Evolutionary conservation across 1,139 yeast species (phyloP), one percentile per base, ranked within the genome.

Genomic region (Yamadazyma atmosphaerica): DNA sequence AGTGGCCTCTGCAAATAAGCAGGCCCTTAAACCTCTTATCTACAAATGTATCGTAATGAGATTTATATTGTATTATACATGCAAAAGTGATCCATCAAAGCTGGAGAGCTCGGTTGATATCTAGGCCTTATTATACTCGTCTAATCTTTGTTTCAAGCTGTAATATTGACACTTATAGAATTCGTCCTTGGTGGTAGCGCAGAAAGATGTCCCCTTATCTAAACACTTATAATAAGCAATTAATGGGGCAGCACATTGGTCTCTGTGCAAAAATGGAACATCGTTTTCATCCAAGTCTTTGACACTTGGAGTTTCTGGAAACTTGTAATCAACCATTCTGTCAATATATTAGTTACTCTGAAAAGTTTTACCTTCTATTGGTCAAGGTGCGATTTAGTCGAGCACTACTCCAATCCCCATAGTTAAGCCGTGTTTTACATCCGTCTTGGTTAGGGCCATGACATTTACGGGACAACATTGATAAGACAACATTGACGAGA

Each of bases 161-260:
- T 61, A 51, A 52, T 72, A 72, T 51, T 70, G 76, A 50, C 77
- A 72, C 53, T 72, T 68, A 61, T 70, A 72, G 50, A 71, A 71
- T 45, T 63, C 71, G 44, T 71, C 77, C 56, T 72, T 72, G 43
- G 75, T 58, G 33, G 52, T 54, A 35, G 55, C 50, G 45, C 77
- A 72, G 52, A 64, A 72, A 2, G 74, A 65, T 14, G 70, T 65
- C 2, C 77, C 77, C 51, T 69, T 71, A 49, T 68, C 69, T 41
- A 72, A 69, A 51, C 77, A 72, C 47, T 70, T 64, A 52, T 68
- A 72, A 58, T 72, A 72, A 39, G 61, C 58, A 44, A 72, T 71
- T 50, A 69, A 65, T 46, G 61, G 74, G 35, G 72, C 63, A 33
- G 77, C 77, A 58, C 77, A 72, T 43, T 60, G 64, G 53, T 72